phyloP scores from a whole-genome alignment of 2,329 filamentous ascomycete genomes.

The Fusarium camptoceras region DNA sequence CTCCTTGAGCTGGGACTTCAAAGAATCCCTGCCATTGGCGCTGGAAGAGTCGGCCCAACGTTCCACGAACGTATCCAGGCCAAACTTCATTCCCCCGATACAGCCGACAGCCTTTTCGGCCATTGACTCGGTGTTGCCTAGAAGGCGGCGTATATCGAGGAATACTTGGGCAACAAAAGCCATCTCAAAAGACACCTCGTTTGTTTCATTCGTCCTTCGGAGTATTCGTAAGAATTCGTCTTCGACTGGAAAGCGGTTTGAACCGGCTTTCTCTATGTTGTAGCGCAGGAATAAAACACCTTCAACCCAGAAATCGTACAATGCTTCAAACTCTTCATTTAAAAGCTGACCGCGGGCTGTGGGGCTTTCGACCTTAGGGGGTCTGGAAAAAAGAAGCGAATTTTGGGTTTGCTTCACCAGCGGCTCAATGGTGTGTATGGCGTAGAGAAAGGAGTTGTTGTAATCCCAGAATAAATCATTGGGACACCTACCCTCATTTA shows the following conservation, averaged over 20 bases:
- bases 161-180: neutral
- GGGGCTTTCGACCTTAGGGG: fast-evolving
- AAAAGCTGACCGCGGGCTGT: fast-evolving
- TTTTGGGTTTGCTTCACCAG: neutral
- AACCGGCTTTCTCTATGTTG: neutral
- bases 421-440: neutral
- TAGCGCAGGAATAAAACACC: neutral
- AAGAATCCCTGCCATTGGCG: neutral
- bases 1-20: neutral
- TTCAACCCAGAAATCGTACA: neutral
- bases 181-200: neutral
- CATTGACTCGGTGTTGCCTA: neutral
- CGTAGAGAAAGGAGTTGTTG: neutral
- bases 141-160: neutral
- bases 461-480: neutral
- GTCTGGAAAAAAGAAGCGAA: neutral
- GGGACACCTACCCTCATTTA: neutral
- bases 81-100: neutral
- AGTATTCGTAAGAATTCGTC: neutral
- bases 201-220: neutral
- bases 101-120: neutral
- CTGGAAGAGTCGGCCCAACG: neutral
- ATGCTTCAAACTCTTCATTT: neutral
- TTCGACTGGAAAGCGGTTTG: neutral
- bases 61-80: neutral